These are phyloP conservation scores for Harrya chromipes DNA, from an alignment of 768 basidiomycete species.

Conservation along the genomic window DNA sequence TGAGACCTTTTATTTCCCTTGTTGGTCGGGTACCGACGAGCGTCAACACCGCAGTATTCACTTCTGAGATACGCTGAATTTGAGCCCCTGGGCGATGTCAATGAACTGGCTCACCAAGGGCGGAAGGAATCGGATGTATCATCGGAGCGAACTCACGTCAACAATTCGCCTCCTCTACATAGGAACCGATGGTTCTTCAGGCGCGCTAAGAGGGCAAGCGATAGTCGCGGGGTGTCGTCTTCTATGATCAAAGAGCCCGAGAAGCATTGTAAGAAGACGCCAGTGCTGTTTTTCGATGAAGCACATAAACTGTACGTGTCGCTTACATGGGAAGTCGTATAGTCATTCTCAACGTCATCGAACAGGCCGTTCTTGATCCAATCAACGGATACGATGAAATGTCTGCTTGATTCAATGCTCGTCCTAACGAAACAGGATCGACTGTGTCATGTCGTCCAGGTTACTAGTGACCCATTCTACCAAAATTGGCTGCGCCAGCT, in stretches of 20 bases:
- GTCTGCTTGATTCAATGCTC: constrained; percentile 79
- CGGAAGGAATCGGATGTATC: constrained; percentile 33
- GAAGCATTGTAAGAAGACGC: constrained; percentile 60
- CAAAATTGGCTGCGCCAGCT: constrained; percentile 80
- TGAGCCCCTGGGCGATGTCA: constrained; percentile 37
- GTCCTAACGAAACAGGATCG: constrained; percentile 86
- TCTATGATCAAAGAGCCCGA: constrained; percentile 30
- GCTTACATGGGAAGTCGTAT: not conserved
- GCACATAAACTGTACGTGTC: constrained; percentile 71
- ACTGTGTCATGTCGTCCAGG: constrained; percentile 80
- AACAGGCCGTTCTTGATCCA: constrained; percentile 69
- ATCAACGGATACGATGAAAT: constrained; percentile 79
- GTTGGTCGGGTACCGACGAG: not conserved
- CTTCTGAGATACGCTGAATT: constrained; percentile 75
- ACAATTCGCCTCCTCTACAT: constrained; percentile 28
- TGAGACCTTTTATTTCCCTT: constrained; percentile 19
- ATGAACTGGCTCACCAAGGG: constrained; percentile 20
- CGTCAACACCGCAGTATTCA: constrained; percentile 45
- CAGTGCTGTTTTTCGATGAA: constrained; percentile 82
- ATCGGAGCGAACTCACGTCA: constrained; percentile 44
- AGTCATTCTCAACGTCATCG: constrained; percentile 1
- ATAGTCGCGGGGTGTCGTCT: constrained; percentile 32
- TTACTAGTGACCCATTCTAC: constrained; percentile 82
- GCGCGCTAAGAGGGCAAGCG: constrained; percentile 23
- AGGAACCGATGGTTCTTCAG: constrained; percentile 30